These are phyloP conservation scores for Yamadazyma atmosphaerica DNA, from an alignment of 1,139 yeast genomes.

Conservation along the genomic window DNA sequence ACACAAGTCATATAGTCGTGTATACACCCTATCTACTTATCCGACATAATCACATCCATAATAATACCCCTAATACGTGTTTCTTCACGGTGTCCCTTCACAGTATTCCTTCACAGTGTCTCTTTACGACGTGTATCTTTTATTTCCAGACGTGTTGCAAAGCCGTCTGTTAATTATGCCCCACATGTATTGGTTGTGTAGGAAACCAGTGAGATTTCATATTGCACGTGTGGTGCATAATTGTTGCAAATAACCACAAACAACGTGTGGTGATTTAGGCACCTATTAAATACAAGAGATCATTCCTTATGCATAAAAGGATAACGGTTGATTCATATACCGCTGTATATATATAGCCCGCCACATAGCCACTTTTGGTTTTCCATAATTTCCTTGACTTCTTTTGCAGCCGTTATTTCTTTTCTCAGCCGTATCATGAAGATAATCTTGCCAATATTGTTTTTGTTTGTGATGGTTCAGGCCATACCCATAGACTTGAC, in stretches of 20 bases:
- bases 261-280: neutral
- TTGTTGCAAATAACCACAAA: conserved; percentile 1
- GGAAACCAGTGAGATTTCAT: neutral
- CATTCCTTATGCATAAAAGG: neutral
- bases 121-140: no score
- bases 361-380: no score
- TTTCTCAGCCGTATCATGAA: neutral
- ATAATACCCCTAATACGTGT: no score
- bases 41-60: no score
- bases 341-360: neutral
- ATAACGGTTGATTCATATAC: neutral
- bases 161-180: no score
- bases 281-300: no score
- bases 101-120: no score
- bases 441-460: neutral
- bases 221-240: neutral
- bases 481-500: conserved; percentile 3
- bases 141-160: no score
- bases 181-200: neutral
- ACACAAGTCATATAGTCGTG: no score
- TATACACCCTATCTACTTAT: no score
- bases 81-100: no score
- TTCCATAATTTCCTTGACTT: neutral
- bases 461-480: neutral
- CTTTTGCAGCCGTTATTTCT: neutral